Conservation (phyloP, 192 early-diverging fungal genomes). For the Rhizoclosmatium sp. region DNA sequence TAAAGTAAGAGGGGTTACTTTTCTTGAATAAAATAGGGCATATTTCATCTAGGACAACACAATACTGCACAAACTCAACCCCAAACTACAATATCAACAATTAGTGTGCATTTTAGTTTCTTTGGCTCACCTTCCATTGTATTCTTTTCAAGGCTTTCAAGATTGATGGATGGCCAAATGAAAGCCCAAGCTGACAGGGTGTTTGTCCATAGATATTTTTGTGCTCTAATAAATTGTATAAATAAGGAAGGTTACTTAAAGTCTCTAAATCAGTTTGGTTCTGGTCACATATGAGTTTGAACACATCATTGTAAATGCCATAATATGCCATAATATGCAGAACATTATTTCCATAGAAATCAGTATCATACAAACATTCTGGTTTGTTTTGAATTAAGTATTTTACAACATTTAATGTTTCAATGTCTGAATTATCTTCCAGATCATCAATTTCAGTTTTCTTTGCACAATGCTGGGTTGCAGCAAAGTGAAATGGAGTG, state of each 20-base stretch:
- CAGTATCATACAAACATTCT: not conserved
- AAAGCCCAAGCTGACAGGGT: slow-evolving; percentile 16
- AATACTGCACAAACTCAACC: slow-evolving; percentile 8
- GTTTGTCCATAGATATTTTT: not conserved
- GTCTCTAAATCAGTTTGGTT: not conserved
- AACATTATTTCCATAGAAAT: slow-evolving; percentile 16
- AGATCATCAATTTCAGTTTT: not conserved
- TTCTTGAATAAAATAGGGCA: slow-evolving; percentile 12
- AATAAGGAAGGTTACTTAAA: not conserved
- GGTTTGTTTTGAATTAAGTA: no score
- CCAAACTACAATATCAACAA: no score
- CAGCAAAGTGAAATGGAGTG: slow-evolving; percentile 22
- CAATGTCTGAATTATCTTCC: not conserved
- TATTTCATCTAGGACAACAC: slow-evolving; percentile 5
- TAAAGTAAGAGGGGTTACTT: no score
- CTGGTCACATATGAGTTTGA: not conserved
- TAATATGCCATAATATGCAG: slow-evolving; percentile 25
- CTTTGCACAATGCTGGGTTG: not conserved
- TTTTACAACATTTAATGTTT: no score
- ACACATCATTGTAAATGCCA: slow-evolving; percentile 6
- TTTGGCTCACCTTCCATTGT: slow-evolving; percentile 10
- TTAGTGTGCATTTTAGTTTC: no score
- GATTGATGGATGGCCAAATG: not conserved
- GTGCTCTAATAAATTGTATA: not conserved
- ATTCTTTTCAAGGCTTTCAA: slow-evolving; percentile 6